Conservation (phyloP, 441 rosid species). For the Erodium trifolium region DNA sequence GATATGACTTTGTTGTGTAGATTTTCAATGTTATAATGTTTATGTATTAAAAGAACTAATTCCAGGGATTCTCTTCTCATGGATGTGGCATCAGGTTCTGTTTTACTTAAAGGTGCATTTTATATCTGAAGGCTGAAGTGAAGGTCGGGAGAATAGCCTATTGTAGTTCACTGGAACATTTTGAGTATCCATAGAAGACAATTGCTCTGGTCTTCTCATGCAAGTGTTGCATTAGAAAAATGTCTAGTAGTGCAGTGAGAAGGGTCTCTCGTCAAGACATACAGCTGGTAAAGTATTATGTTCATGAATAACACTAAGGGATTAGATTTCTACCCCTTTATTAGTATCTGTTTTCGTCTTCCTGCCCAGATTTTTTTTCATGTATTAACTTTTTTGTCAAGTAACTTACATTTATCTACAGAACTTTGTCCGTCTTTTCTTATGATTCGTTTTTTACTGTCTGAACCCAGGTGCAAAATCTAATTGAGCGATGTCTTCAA, state of each 20-base stretch:
- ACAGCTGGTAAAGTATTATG: slow-evolving; percentile 38
- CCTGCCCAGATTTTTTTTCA: background rate
- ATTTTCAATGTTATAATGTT: background rate
- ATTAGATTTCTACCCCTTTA: background rate
- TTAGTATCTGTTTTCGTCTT: background rate
- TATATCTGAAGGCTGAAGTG: slow-evolving; percentile 1
- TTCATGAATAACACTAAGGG: background rate
- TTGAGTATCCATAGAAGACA: too few relatives aligned
- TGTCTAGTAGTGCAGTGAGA: slow-evolving; percentile 70
- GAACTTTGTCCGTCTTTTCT: background rate
- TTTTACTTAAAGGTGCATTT: background rate
- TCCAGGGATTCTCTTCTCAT: background rate
- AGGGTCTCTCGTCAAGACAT: slow-evolving; percentile 86
- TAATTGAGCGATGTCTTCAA: slow-evolving; percentile 90
- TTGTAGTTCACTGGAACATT: slow-evolving; percentile 7
- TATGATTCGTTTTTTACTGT: slow-evolving; percentile 4
- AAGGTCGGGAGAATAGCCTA: background rate
- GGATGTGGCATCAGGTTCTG: slow-evolving; percentile 1
- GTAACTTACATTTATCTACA: background rate
- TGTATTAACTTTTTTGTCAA: background rate
- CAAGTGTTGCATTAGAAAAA: slow-evolving; percentile 19
- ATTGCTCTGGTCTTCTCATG: background rate
- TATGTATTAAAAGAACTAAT: background rate
- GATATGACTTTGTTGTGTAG: background rate
- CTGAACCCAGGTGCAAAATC: slow-evolving; percentile 79